Base-by-base conservation (phyloP, 2,329 filamentous ascomycete species). In the Capronia americana region DNA sequence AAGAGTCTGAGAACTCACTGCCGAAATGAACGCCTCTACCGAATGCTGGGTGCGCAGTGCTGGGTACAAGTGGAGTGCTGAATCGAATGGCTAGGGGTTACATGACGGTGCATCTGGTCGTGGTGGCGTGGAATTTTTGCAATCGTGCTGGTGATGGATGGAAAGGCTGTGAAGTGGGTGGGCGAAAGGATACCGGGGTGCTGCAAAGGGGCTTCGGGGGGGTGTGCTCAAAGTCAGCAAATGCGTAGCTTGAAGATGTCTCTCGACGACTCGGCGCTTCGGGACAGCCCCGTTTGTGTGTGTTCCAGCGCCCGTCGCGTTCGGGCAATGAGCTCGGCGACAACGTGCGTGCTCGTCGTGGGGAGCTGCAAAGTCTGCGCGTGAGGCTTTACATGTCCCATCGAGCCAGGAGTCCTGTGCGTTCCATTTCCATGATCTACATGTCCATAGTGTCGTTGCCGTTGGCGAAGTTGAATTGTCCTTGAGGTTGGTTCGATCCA, bases 391-490 rank as follows among this genome's bases (percentile, higher is more conserved):
- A 51, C 48, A 51, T 26, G 17, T 51, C 48, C 48, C 48, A 51
- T 23, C 24, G 20, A 11, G 24, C 48, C 23, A 28, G 56, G 48
- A 46, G 20, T 30, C 17, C 12, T 32, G 20, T 38, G 24, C 32
- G 32, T 55, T n/a, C 28, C 48, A 56, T 55, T 34, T 55, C 12
- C 32, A 51, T 26, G 41, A 50, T 57, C 86, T 86, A 90, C 87
- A 90, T 92, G 76, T 91, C 89, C 88, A 91, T 91, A 48, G 87
- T 87, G 75, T 91, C 89, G 71, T 84, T 86, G 69, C 87, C 87
- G 75, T 88, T 84, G 76, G 88, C 92, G 79, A 99, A 99, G 87
- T 92, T 97, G 88, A 98, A 99, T 77, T 91, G 91, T 73, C 91
- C 90, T 74, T 90, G 87, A 76, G 92, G 89, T 74, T 88, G 84